Base-by-base conservation (phyloP, 805 yeast species). In the Candida ipomoeae region DNA sequence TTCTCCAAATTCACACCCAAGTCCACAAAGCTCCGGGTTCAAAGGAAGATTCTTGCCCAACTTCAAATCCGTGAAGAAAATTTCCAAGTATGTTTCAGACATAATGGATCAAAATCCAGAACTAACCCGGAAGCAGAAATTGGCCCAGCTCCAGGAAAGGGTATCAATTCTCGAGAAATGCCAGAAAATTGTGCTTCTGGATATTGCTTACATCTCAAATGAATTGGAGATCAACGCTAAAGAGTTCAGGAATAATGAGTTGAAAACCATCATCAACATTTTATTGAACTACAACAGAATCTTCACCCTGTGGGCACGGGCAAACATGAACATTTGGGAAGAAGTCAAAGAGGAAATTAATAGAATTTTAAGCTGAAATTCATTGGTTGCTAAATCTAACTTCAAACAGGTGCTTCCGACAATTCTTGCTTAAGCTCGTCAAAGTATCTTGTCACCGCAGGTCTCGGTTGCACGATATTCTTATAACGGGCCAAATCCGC, bases 41-140 rank as follows among this genome's bases (percentile, higher is more conserved):
- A 73, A 75, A 40, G 78, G 80, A 63, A 79, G 77, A 51, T 43
- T 64, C 36, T 72, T 83, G 44, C 84, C 86, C 0, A 81, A 79
- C 3, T 68, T 81, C 44, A 66, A 73, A 26, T 77, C 79, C 17
- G 54, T 72, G 38, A 72, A 70, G 53, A 72, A 71, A 44, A 64
- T 84, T 15, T 78, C 83, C 37, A 84, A 81, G 57, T 73, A 73
- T 51, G 77, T 74, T 7, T 62, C 67, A 18, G 86, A 83, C 43
- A 78, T 84, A 42, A 81, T 84, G 57, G 87, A 84, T 52, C 80
- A 77, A 33, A 85, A 84, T 55, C 87, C 89, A 0, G 86, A 82
- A 50, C 70, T 79, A n/a, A 74, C 84, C 1, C 70, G 88, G 17
- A 77, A 83, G 48, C 81, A 77, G 70, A 65, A 70, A 54, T 78